phyloP scores from a whole-genome alignment of 768 basidiomycete genomes.

The Cystoderma amianthinum region DNA sequence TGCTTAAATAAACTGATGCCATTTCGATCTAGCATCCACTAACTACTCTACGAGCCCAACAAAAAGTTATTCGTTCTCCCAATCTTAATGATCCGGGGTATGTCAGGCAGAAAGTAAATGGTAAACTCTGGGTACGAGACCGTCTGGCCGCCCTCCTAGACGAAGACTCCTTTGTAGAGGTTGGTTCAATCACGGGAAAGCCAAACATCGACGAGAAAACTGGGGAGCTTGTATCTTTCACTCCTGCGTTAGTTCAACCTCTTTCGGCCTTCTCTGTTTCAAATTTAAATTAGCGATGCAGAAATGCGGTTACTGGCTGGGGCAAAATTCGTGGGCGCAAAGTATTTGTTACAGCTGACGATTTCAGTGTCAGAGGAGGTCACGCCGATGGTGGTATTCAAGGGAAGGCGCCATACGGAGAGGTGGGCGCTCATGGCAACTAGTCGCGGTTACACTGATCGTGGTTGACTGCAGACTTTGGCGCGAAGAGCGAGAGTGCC shows the following conservation, averaged over 20 bases:
- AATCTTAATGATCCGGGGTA: constrained; percentile 29
- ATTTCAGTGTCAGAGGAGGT: constrained; percentile 34
- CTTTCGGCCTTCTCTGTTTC: background rate
- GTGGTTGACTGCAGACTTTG: constrained; percentile 18
- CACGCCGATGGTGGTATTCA: constrained; percentile 35
- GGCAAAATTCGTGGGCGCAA: constrained; percentile 23
- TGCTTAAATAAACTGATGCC: background rate
- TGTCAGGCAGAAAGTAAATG: constrained; percentile 27
- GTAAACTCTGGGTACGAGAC: constrained; percentile 34
- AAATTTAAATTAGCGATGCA: constrained; percentile 10
- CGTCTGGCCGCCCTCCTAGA: constrained; percentile 26
- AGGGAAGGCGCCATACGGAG: constrained; percentile 30
- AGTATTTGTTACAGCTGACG: constrained; percentile 32
- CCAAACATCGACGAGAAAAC: constrained; percentile 19
- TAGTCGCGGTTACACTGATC: too few species aligned
- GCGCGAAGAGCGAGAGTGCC: constrained; percentile 27
- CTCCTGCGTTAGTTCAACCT: constrained; percentile 24
- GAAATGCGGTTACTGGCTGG: constrained; percentile 31
- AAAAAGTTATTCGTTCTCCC: constrained; percentile 21
- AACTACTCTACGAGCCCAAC: constrained; percentile 21
- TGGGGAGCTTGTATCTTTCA: constrained; percentile 21
- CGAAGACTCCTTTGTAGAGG: constrained; percentile 22
- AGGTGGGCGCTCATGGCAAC: constrained; percentile 15
- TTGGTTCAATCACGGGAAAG: constrained; percentile 29
- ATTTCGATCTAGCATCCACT: constrained; percentile 18